Evolutionary conservation across 768 basidiomycete species (phyloP).

Genomic region (Agaricus sinodeliciosus): DNA sequence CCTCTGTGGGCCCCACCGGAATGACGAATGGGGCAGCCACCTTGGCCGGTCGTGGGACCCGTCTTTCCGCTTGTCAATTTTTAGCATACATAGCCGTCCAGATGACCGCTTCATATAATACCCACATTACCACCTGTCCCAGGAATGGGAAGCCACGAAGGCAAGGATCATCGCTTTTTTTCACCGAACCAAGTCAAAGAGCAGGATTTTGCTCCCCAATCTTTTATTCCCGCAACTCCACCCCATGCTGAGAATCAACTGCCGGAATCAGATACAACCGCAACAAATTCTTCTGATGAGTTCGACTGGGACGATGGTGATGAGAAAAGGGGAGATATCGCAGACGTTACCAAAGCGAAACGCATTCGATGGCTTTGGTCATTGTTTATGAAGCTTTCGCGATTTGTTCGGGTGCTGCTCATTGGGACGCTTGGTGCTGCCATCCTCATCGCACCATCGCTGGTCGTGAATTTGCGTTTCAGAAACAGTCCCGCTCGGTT

Average conservation of each 20-base stretch:
- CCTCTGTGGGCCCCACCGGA: neutral
- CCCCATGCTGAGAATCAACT: constrained; percentile 5
- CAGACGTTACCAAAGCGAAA: constrained; percentile 38
- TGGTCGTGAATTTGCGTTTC: constrained; percentile 64
- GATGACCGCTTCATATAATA: neutral
- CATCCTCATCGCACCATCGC: constrained; percentile 61
- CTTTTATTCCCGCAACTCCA: neutral
- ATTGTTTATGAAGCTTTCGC: constrained; percentile 60
- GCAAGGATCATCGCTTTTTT: neutral
- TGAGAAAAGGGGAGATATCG: constrained; percentile 28
- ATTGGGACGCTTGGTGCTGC: constrained; percentile 53
- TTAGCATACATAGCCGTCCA: neutral
- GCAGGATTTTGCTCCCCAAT: constrained; percentile 16
- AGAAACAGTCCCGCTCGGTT: constrained; percentile 35
- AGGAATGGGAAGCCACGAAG: constrained; percentile 9
- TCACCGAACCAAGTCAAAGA: constrained; percentile 11
- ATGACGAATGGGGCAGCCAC: constrained; percentile 8
- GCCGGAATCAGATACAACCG: constrained; percentile 38
- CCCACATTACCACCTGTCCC: neutral
- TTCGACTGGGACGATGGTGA: constrained; percentile 73
- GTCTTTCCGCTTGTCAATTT: neutral
- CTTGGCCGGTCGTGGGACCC: constrained; percentile 1
- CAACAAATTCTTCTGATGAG: constrained; percentile 59
- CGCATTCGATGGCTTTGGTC: constrained; percentile 59
- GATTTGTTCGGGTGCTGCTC: constrained; percentile 51